Percentiles rank a stretch among this genome's conserved stretches.
phyloP scores from a whole-genome alignment of 208 protist species.

The Leishmania martiniquensis region DNA sequence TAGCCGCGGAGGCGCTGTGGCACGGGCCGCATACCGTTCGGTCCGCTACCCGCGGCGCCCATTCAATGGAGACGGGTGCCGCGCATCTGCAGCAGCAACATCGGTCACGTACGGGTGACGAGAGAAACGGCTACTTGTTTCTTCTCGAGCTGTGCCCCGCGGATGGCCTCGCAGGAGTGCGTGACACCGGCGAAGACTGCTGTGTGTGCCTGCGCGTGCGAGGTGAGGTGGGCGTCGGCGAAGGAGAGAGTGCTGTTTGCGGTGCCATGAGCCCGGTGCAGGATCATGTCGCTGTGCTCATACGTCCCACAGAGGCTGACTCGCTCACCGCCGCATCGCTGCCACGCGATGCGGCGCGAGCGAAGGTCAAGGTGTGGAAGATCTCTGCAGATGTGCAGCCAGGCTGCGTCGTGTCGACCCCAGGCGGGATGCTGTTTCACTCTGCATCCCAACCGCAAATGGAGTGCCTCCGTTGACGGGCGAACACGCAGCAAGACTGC shows the following conservation, averaged over 20 bases:
- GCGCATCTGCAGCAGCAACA: constrained; percentile 7
- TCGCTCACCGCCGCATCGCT: not conserved
- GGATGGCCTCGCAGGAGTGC: not conserved
- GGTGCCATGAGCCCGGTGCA: constrained; percentile 11
- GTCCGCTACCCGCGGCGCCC: not conserved
- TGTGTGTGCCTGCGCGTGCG: constrained; percentile 20
- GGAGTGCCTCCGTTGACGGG: constrained; percentile 4
- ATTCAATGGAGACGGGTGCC: not conserved
- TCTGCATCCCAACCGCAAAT: constrained; percentile 1
- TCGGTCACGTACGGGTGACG: not conserved
- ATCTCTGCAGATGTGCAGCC: constrained; percentile 1
- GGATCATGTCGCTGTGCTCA: constrained; percentile 21
- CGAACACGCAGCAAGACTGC: not conserved
- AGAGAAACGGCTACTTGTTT: constrained; percentile 22
- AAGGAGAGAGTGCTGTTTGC: constrained; percentile 29
- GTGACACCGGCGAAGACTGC: not conserved
- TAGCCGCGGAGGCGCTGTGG: not conserved
- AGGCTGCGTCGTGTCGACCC: not conserved
- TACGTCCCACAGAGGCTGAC: constrained; percentile 6
- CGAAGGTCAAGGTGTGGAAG: constrained; percentile 33
- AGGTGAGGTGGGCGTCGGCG: constrained; percentile 21
- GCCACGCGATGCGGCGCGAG: not conserved
- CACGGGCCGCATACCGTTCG: not conserved
- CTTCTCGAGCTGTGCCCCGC: constrained; percentile 24
- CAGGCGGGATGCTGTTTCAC: not conserved